Percentiles rank a stretch among this genome's conserved stretches.
Evolutionary conservation across 768 basidiomycete species (phyloP).

Genomic region (Mycena pura): DNA sequence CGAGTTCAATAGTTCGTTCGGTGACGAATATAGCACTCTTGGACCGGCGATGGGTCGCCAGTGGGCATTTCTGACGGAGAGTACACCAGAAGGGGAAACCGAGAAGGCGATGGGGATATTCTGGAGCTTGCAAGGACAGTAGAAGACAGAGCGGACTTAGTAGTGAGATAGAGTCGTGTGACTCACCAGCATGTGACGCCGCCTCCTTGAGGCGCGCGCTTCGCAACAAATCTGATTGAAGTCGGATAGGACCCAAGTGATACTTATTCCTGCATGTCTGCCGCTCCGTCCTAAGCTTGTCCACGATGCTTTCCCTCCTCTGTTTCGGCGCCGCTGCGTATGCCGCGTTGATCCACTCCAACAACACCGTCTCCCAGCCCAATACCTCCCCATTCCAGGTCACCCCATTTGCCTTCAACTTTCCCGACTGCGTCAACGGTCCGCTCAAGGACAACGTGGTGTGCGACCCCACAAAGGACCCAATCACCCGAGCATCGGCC

Average conservation of each 20-base stretch:
- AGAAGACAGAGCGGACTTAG: not conserved
- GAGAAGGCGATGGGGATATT: slow-evolving; percentile 21
- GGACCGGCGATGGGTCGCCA: slow-evolving; percentile 49
- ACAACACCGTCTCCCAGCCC: slow-evolving; percentile 13
- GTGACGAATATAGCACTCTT: slow-evolving; percentile 43
- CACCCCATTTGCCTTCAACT: slow-evolving; percentile 36
- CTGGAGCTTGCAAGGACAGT: not conserved
- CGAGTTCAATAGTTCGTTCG: slow-evolving; percentile 43
- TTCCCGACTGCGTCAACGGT: slow-evolving; percentile 56
- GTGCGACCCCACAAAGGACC: slow-evolving; percentile 55
- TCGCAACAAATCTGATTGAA: not conserved
- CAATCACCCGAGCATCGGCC: slow-evolving; percentile 56
- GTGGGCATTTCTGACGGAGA: slow-evolving; percentile 50
- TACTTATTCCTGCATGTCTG: too few relatives aligned
- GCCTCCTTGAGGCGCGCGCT: not conserved
- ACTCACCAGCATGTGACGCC: too few relatives aligned
- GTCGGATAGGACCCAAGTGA: not conserved
- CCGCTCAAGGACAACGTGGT: slow-evolving; percentile 53
- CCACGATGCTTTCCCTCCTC: slow-evolving; percentile 16
- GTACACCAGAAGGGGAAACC: slow-evolving; percentile 42
- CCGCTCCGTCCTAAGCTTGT: not conserved
- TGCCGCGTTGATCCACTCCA: slow-evolving; percentile 2
- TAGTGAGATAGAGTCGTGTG: not conserved
- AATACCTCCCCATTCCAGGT: not conserved
- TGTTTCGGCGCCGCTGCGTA: slow-evolving; percentile 1